Base-by-base conservation (phyloP, 345 rosid species). In the Boechera stricta region DNA sequence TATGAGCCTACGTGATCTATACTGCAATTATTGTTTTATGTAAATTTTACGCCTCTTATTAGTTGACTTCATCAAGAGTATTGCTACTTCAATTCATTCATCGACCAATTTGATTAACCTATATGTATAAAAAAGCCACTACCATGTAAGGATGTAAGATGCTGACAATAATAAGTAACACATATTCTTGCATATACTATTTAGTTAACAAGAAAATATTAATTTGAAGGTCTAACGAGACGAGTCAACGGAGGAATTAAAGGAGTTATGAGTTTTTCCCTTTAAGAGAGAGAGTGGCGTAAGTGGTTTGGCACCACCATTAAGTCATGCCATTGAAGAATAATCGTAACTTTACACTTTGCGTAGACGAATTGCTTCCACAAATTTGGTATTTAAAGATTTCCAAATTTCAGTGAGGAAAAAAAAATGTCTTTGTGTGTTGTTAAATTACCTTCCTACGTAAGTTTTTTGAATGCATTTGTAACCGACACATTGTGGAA, bases 221-320 rank as follows among this genome's bases (percentile, higher is more conserved):
- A 35, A n/a, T 49, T 39, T 51, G 12, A 60, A 76, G 44, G 33
- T 48, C 11, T 66, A 26, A 58, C 11, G 58, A 45, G 51, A 57
- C 29, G 52, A 75, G 79, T 76, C 79, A 76, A 76, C 48, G 32
- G 10, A 7, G 0, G 35, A 60, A 76, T 60, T 52, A 69, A 69
- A 53, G 56, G 55, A 32, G 57, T 61, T 44, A 42, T 60, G 61
- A 57, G 72, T 47, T 75, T 64, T 64, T 41, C 29, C 41, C 16
- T 48, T 47, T 48, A 36, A 55, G 72, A 56, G 44, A 54, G 56
- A 64, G 61, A 67, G 61, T 36, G 13, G 78, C 44, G 73, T 67
- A 69, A 77, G 80, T 77, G 66, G 76, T 70, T 77, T 70, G 67
- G 76, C 80, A 77, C 80, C 72, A 71, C 76, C 67, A 64, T 36